phyloP scores from a whole-genome alignment of 2,329 filamentous ascomycete genomes.

The Aspergillus amoenus region DNA sequence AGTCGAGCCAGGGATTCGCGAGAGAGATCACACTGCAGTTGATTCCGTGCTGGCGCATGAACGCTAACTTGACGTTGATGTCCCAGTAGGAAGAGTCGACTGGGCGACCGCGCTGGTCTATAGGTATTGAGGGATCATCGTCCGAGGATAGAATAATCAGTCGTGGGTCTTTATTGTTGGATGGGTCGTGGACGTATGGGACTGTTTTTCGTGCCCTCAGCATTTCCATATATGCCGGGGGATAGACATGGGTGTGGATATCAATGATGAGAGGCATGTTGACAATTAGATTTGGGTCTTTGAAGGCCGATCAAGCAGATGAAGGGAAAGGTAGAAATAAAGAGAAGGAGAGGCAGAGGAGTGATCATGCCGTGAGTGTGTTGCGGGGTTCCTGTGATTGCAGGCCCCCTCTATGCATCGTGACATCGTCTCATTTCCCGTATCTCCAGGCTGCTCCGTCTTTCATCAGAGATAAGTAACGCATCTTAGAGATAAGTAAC shows the following conservation, averaged over 20 bases:
- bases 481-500: background rate
- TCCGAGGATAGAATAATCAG: conserved; percentile 50
- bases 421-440: background rate
- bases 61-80: conserved; percentile 74
- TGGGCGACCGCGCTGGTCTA: conserved; percentile 66
- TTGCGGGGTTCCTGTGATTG: background rate
- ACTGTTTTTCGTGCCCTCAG: conserved; percentile 52
- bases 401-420: background rate
- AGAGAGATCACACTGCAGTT: conserved; percentile 81
- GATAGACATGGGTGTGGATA: conserved; percentile 65
- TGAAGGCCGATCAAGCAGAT: background rate
- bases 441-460: background rate
- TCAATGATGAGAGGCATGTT: conserved; percentile 52
- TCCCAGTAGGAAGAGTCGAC: conserved; percentile 82
- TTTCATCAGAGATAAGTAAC: background rate
- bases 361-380: background rate
- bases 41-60: conserved; percentile 85
- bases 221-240: conserved; percentile 58
- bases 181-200: conserved; percentile 46
- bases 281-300: conserved; percentile 11
- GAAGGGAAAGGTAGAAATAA: background rate
- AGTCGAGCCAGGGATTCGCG: conserved; percentile 94
- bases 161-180: conserved; percentile 35
- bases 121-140: conserved; percentile 40
- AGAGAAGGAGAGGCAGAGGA: background rate